Conservation (phyloP, 2,329 filamentous ascomycete species). For the Magnaporthiopsis incrustans region DNA sequence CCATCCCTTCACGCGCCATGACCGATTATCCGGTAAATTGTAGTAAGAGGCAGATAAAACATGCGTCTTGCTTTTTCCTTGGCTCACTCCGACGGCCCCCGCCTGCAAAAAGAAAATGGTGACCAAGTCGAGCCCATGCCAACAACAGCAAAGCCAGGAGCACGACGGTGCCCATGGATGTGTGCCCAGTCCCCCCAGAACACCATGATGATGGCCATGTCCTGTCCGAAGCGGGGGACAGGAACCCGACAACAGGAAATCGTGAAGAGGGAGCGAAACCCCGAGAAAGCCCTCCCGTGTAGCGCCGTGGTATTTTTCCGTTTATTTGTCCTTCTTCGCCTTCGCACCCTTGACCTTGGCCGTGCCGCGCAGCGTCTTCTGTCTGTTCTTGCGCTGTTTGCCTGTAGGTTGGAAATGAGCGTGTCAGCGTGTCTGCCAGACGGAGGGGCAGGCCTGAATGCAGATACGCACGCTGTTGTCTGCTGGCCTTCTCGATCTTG, state of each 20-base stretch:
- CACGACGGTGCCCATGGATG: constrained; percentile 3
- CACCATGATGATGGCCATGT: constrained; percentile 5
- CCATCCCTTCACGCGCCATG: constrained; percentile 24
- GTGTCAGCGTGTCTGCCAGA: not conserved
- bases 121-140: constrained; percentile 4
- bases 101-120: not conserved
- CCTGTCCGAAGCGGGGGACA: constrained; percentile 5
- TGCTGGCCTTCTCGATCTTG: constrained; percentile 95
- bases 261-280: constrained; percentile 15
- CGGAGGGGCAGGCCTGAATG: not conserved
- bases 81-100: constrained; percentile 3
- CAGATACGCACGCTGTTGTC: constrained; percentile 87
- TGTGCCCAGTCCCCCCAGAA: constrained; percentile 2
- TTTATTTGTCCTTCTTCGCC: constrained; percentile 91
- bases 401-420: constrained; percentile 45
- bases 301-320: constrained; percentile 17
- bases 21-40: constrained; percentile 15
- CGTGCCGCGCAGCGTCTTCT: constrained; percentile 96
- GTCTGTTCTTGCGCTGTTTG: constrained; percentile 99
- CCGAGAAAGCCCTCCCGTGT: constrained; percentile 13
- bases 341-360: constrained; percentile 96
- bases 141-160: constrained; percentile 5
- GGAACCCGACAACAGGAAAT: not conserved
- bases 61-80: constrained; percentile 2
- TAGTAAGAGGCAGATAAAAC: constrained; percentile 7